Evolutionary conservation across 2,329 filamentous ascomycete genomes (phyloP), one percentile per base, ranked within the genome.

Genomic region (Fusarium irregulare): DNA sequence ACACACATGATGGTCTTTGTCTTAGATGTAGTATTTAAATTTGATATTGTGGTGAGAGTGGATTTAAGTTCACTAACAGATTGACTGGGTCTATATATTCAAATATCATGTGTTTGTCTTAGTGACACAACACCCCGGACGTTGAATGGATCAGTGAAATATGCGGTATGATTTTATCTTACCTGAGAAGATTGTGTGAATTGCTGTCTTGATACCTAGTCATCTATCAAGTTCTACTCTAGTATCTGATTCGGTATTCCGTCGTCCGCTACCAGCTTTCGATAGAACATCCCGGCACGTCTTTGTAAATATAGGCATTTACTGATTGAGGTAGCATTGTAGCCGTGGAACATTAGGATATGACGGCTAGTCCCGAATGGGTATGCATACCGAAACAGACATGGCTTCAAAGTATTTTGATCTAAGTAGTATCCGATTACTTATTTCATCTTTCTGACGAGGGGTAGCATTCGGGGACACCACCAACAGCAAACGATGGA

Each of bases 101-200:
- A 16, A 13, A 9, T 3, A 21, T 32, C 46, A 48, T n/a, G 8
- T 48, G 27, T 30, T 47, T 13, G 18, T 6, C 9, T 6, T 21
- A 0, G n/a, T 30, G 45, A 16, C 1, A 20, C 18, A n/a, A 1
- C 34, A 12, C 3, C 2, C 7, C 4, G 18, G 34, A 12, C 3
- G 3, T n/a, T 7, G 34, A 18, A 37, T 4, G 3, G 4, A n/a
- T 37, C 34, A n/a, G 6, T 37, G 6, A 11, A n/a, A 37, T 6
- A 6, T 23, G 21, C 6, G 21, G 21, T 23, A 23, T 23, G 21
- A 4, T 21, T 21, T 21, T 21, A 21, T 21, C 21, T 21, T 21
- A 21, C 21, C 21, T 21, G 21, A 21, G 21, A 21, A 21, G 21
- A 21, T 4, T 21, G 21, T 21, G 10, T 11, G 34, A 37, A n/a